Conservation (phyloP, 2,329 filamentous ascomycete species). For the Nemania diffusa region DNA sequence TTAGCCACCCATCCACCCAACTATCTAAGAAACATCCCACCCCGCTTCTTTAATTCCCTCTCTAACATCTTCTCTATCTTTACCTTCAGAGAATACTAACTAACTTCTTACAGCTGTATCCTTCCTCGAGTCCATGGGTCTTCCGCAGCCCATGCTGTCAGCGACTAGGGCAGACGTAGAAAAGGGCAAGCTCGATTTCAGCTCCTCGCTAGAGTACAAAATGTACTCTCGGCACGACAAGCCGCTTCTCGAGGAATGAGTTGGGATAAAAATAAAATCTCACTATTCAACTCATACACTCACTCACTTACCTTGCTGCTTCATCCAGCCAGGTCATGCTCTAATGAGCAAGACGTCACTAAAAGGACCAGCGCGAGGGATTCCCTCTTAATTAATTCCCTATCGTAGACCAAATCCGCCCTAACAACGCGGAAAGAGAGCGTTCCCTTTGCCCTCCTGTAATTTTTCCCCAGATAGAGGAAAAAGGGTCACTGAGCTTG, state of each 20-base stretch:
- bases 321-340: not conserved
- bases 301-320: not conserved
- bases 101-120: constrained; percentile 57
- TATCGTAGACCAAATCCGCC: not conserved
- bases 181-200: constrained; percentile 67
- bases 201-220: constrained; percentile 67
- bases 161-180: constrained; percentile 70
- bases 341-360: not conserved
- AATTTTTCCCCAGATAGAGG: not conserved
- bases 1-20: not conserved
- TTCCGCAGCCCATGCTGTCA: constrained; percentile 68
- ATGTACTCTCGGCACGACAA: constrained; percentile 71
- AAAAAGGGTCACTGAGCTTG: not conserved
- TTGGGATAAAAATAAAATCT: not conserved
- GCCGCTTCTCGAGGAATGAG: constrained; percentile 54
- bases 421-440: not conserved
- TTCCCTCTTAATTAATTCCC: not conserved
- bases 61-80: not conserved
- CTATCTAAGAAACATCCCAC: not conserved
- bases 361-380: not conserved
- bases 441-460: not conserved
- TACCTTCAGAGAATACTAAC: not conserved
- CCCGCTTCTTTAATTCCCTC: not conserved
- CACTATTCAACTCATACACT: not conserved
- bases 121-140: constrained; percentile 73